These are phyloP conservation scores for Grifola frondosa DNA, from an alignment of 1,284 basidiomycete genomes.

Conservation along the genomic window DNA sequence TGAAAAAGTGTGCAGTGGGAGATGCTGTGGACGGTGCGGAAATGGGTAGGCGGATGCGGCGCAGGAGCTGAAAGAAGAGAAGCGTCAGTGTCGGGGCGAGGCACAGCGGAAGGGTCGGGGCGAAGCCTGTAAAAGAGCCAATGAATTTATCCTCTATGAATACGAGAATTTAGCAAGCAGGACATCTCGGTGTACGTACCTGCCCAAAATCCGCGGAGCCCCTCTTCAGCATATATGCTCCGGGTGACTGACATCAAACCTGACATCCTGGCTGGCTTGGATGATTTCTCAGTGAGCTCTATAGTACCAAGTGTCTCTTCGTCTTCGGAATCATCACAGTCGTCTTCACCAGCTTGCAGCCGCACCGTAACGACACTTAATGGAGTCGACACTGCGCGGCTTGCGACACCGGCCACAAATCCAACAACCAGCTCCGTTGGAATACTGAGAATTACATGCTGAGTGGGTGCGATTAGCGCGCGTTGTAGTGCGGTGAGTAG, in stretches of 20 bases:
- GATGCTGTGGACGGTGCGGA: slow-evolving; percentile 1
- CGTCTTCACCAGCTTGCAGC: slow-evolving; percentile 43
- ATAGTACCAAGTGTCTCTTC: slow-evolving; percentile 15
- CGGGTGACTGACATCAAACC: slow-evolving; percentile 30
- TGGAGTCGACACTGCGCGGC: slow-evolving; percentile 52
- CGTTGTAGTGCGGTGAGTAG: slow-evolving; percentile 10
- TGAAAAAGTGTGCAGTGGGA: slow-evolving; percentile 47
- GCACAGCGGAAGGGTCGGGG: slow-evolving; percentile 46
- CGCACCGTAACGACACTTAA: slow-evolving; percentile 51
- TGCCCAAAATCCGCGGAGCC: slow-evolving; percentile 53
- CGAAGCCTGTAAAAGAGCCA: slow-evolving; percentile 40
- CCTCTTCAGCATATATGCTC: slow-evolving; percentile 46
- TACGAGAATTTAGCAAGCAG: too few species aligned
- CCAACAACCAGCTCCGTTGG: slow-evolving; percentile 50
- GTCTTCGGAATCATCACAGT: slow-evolving; percentile 26
- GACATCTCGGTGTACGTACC: slow-evolving; percentile 40
- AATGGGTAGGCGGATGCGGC: slow-evolving; percentile 30
- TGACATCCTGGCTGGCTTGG: neutral
- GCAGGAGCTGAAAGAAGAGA: slow-evolving; percentile 51
- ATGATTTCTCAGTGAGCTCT: slow-evolving; percentile 3
- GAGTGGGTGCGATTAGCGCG: slow-evolving; percentile 12
- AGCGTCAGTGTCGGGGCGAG: slow-evolving; percentile 57
- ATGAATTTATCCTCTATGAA: neutral
- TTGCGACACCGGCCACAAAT: slow-evolving; percentile 52
- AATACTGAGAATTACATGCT: slow-evolving; percentile 29